A percentile compares a stretch with the other conserved stretches of the same genome.
Conservation (phyloP, 768 basidiomycete species). For the Suillus ampliporus region DNA sequence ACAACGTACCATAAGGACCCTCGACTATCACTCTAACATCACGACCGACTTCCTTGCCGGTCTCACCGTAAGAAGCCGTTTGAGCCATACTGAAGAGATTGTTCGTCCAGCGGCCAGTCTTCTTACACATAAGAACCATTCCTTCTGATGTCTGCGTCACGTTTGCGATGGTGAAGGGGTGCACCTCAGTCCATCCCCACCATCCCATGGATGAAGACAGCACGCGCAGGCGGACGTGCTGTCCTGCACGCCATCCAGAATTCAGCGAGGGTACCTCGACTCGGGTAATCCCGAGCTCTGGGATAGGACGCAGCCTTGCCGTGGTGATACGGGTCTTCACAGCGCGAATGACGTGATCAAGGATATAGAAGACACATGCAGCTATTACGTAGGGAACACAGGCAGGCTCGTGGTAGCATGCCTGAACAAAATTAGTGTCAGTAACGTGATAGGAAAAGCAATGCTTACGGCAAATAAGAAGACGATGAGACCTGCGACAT, state of each 20-base stretch:
- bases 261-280: conserved; percentile 51
- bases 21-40: conserved; percentile 47
- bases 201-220: conserved; percentile 46
- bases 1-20: conserved; percentile 52
- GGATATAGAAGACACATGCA: conserved; percentile 44
- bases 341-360: conserved; percentile 54
- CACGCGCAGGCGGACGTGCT: conserved; percentile 61
- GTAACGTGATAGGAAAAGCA: not conserved
- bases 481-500: conserved; percentile 47
- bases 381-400: conserved; percentile 49
- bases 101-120: conserved; percentile 55
- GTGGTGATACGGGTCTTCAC: conserved; percentile 49
- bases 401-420: conserved; percentile 25
- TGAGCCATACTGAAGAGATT: conserved; percentile 48
- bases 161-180: conserved; percentile 60
- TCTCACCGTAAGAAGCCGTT: conserved; percentile 33
- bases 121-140: conserved; percentile 56
- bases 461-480: conserved; percentile 44
- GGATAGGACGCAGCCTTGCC: conserved; percentile 51
- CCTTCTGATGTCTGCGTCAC: conserved; percentile 48
- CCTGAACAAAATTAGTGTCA: conserved; percentile 22
- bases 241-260: conserved; percentile 63
- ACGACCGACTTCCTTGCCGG: conserved; percentile 18
- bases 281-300: conserved; percentile 51
- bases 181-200: conserved; percentile 48